Base-by-base conservation (phyloP, 768 basidiomycete genomes). In the Steccherinum ochraceum region DNA sequence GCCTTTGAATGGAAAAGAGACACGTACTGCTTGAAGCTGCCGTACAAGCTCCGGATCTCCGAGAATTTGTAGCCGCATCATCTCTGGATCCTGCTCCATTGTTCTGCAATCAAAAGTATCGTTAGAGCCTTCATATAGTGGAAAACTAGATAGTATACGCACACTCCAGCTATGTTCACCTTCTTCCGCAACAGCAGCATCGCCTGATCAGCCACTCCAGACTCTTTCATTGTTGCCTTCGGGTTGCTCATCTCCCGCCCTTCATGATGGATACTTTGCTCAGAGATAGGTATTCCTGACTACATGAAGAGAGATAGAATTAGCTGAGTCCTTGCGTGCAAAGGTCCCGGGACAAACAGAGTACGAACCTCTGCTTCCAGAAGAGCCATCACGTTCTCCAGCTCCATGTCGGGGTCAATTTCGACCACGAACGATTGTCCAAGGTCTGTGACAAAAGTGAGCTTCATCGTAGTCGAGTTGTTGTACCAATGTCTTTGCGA, bases 281-380 rank as follows among this genome's bases (percentile, higher is more conserved):
- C 89, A 21, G 64, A 48, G 16, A 78, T 61, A 1, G 86, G 81
- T 43, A 94, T 82, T 20, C 82, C 83, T 12, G 87, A 90, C 92
- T 93, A 58, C 16, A 40, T 20, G 35, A n/a, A 24, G 27, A 12
- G 5, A 4, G 18, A 46, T 18, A 23, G 45, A 20, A 39, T n/a
- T 11, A 39, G 35, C 11, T n/a, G n/a, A n/a, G n/a, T n/a, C n/a
- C n/a, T n/a, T n/a, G n/a, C n/a, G n/a, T n/a, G n/a, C n/a, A n/a
- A 40, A 39, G 19, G 18, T 13, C 24, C 16, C 24, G 27, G 16
- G n/a, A 47, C 43, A 26, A 3, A 12, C 19, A n/a, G 45, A 47
- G 40, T n/a, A 64, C 84, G 65, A 64, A 93, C 95, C 81, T 97
- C 94, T 0, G 86, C 94, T 68, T 96, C 93, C n/a, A 96, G 75